These are phyloP conservation scores for Nannizziopsis arthrosporioides DNA, from an alignment of 2,329 filamentous ascomycete genomes.

Conservation along the genomic window DNA sequence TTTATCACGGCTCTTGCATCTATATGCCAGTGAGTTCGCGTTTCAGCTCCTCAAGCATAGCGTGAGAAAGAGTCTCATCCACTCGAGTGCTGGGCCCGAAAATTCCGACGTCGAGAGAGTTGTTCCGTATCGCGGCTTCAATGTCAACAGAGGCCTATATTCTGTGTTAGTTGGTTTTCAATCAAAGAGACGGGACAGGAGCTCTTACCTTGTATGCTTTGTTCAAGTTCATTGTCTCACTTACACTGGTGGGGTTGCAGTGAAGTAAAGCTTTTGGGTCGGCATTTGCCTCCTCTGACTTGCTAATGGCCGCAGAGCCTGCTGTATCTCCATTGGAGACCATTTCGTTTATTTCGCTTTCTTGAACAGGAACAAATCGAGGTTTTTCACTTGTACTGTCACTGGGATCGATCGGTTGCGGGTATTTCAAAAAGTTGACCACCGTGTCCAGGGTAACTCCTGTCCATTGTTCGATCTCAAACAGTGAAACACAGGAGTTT, in stretches of 20 bases:
- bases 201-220: constrained; percentile 2
- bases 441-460: constrained; percentile 58
- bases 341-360: not conserved
- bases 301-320: not conserved
- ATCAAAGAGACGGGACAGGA: not conserved
- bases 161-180: constrained; percentile 8
- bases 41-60: constrained; percentile 15
- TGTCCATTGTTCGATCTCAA: constrained; percentile 65
- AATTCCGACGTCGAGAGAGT: constrained; percentile 42
- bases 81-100: constrained; percentile 35
- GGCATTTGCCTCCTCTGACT: not conserved
- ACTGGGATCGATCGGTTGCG: constrained; percentile 22
- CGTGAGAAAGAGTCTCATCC: constrained; percentile 9
- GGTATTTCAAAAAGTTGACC: constrained; percentile 65
- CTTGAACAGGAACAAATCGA: not conserved
- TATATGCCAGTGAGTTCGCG: constrained; percentile 12
- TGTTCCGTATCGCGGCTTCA: constrained; percentile 41
- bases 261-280: not conserved
- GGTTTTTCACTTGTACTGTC: not conserved
- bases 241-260: not conserved
- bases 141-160: constrained; percentile 43
- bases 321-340: not conserved
- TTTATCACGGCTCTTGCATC: too few species aligned
- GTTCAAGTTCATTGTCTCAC: constrained; percentile 2
- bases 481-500: constrained; percentile 51